A percentile compares a stretch with the other conserved stretches of the same genome.
Conservation (phyloP, 2,329 filamentous ascomycete genomes). For the Aureobasidium sp. region DNA sequence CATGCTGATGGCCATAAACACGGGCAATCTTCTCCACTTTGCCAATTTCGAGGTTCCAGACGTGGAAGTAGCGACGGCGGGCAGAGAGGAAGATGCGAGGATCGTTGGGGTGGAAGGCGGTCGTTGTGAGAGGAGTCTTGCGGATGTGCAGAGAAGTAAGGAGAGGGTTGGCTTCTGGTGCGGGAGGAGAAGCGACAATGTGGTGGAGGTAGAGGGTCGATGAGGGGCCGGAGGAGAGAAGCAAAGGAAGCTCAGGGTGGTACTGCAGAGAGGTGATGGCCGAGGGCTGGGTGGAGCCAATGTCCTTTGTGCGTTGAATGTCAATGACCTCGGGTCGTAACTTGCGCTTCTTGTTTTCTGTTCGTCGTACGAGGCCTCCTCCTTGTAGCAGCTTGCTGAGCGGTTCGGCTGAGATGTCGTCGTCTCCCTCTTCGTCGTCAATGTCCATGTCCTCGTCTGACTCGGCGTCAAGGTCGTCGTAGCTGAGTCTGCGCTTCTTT, state of each 20-base stretch:
- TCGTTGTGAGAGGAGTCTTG: slow-evolving; percentile 74
- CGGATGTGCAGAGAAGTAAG: slow-evolving; percentile 85
- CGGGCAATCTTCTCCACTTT: slow-evolving; percentile 73
- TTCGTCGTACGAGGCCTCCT: slow-evolving; percentile 53
- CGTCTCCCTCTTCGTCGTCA: slow-evolving; percentile 26
- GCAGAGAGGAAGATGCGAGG: slow-evolving; percentile 83
- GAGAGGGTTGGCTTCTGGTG: slow-evolving; percentile 73
- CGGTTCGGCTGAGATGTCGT: slow-evolving; percentile 60
- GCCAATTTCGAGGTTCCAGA: slow-evolving; percentile 82
- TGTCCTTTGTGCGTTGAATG: slow-evolving; percentile 82
- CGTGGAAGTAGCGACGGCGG: slow-evolving; percentile 84
- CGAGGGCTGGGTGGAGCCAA: slow-evolving; percentile 68
- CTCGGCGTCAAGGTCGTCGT: slow-evolving; percentile 45
- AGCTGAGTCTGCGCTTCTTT: slow-evolving; percentile 42
- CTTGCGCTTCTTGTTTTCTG: slow-evolving; percentile 57
- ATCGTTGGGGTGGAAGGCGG: slow-evolving; percentile 65
- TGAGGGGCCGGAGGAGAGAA: slow-evolving; percentile 81
- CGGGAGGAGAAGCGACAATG: slow-evolving; percentile 64
- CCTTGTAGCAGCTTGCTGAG: slow-evolving; percentile 74
- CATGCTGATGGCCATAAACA: slow-evolving; percentile 66
- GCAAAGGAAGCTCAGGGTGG: slow-evolving; percentile 80
- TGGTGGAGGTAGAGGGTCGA: slow-evolving; percentile 86
- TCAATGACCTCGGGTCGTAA: slow-evolving; percentile 82
- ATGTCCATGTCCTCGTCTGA: slow-evolving; percentile 51
- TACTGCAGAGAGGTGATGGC: slow-evolving; percentile 79